Conservation (phyloP, 345 rosid species). For the Gynandropsis gynandra region DNA sequence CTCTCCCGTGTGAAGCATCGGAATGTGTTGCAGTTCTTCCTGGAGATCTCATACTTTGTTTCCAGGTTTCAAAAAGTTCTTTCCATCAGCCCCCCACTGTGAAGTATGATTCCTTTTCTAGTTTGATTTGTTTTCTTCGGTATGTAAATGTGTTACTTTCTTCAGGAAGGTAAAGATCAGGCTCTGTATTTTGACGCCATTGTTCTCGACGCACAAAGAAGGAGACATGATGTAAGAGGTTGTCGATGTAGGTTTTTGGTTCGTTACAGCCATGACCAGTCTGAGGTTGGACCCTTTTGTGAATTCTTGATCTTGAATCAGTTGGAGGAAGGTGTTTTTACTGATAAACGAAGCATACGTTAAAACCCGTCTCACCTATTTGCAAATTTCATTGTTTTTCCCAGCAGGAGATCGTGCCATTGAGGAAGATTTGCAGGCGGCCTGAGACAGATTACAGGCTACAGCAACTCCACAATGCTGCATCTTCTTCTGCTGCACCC, state of each 20-base stretch:
- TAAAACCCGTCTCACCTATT: slow-evolving; percentile 16
- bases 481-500: slow-evolving; percentile 38
- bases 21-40: slow-evolving; percentile 99
- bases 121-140: slow-evolving; percentile 1
- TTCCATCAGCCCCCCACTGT: slow-evolving; percentile 8
- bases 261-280: slow-evolving; percentile 90
- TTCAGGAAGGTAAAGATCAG: slow-evolving; percentile 98
- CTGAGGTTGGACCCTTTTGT: slow-evolving; percentile 68
- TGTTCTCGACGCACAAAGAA: slow-evolving; percentile 94
- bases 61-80: slow-evolving; percentile 53
- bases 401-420: slow-evolving; percentile 91
- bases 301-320: too few species aligned
- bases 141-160: slow-evolving; percentile 9
- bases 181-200: slow-evolving; percentile 95
- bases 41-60: slow-evolving; percentile 93
- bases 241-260: slow-evolving; percentile 97
- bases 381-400: slow-evolving; percentile 14
- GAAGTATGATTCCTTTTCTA: slow-evolving; percentile 1
- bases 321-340: too few species aligned
- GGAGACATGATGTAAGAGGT: slow-evolving; percentile 97
- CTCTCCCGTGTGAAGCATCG: slow-evolving; percentile 97
- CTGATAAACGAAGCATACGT: slow-evolving; percentile 3
- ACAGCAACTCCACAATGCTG: slow-evolving; percentile 75
- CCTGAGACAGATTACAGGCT: slow-evolving; percentile 98
- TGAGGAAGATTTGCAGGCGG: slow-evolving; percentile 90